Evolutionary conservation across 768 basidiomycete species (phyloP).

Genomic region (Suillus discolor): DNA sequence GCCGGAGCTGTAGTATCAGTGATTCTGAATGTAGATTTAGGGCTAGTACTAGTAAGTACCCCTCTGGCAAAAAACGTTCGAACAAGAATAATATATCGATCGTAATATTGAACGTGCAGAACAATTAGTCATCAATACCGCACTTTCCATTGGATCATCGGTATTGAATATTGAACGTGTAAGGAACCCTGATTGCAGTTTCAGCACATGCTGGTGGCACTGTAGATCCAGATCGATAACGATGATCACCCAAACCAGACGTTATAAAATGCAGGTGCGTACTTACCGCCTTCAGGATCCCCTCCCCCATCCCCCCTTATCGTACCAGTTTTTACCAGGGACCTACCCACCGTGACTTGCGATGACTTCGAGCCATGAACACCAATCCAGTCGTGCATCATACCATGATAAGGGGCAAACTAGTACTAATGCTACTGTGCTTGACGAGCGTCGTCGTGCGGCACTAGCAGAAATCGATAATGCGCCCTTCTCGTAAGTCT

Average conservation of each 20-base stretch:
- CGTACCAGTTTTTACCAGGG: neutral
- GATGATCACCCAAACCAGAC: neutral
- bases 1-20: no score
- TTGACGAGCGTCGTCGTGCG: conserved; percentile 75
- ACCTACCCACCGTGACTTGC: neutral
- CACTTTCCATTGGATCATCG: conserved; percentile 11
- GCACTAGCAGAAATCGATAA: conserved; percentile 89
- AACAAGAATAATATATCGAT: neutral
- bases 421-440: conserved; percentile 39
- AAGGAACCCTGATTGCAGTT: conserved; percentile 18
- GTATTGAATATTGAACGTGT: conserved; percentile 34
- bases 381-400: conserved; percentile 32
- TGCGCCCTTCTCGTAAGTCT: conserved; percentile 75
- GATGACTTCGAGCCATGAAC: conserved; percentile 26
- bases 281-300: neutral
- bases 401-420: conserved; percentile 29
- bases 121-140: conserved; percentile 5
- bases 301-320: neutral
- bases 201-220: no score
- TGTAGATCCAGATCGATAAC: no score
- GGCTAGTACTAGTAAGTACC: neutral
- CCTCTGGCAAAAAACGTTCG: no score
- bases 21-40: neutral
- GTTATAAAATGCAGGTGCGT: neutral
- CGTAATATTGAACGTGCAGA: conserved; percentile 7